Base-by-base conservation (phyloP, 441 rosid genomes). In the Erysimum cheiri region DNA sequence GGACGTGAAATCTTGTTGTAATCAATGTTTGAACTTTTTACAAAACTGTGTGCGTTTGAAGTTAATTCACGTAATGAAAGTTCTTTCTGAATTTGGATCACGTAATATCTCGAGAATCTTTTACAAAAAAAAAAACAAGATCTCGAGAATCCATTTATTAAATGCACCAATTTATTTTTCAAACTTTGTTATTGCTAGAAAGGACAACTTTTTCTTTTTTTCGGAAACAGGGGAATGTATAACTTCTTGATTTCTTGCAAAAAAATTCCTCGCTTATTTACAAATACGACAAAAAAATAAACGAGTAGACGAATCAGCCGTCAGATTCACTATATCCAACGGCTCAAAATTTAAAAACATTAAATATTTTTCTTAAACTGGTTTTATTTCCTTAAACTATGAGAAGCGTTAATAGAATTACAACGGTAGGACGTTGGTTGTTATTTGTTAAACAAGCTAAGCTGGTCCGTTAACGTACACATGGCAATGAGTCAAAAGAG, bases 401-500 rank as follows among this genome's bases (percentile, higher is more conserved):
- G 26, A 13, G 22, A 31, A 61, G 32, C 9, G 54, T 44, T 44
- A 31, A 11, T 62, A 43, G 17, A 32, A 12, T 10, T 32, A 6
- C 13, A 62, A 62, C 29, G 29, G 41, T 44, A 36, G 24, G 58
- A 64, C 58, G 24, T 53, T 66, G 4, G 61, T 44, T 22, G 55
- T 56, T 56, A 11, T 53, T 44, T 22, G 55, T 56, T 56, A 11
- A 11, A 19, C 31, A 6, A 14, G 7, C 14, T 22, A 54, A 31
- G 53, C 37, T 31, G 6, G 72, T 43, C 12, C 56, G 44, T 57
- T 11, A 57, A 46, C 10, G 24, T 22, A 57, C 64, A 68, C 64
- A 64, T 68, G 72, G 57, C 72, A 57, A 14, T 57, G 64, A 68
- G 48, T 68, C 64, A 68, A 35, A 43, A 46, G 47, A 56, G 12